Base-by-base conservation (phyloP, 768 basidiomycete genomes). In the Lyophyllum atratum region DNA sequence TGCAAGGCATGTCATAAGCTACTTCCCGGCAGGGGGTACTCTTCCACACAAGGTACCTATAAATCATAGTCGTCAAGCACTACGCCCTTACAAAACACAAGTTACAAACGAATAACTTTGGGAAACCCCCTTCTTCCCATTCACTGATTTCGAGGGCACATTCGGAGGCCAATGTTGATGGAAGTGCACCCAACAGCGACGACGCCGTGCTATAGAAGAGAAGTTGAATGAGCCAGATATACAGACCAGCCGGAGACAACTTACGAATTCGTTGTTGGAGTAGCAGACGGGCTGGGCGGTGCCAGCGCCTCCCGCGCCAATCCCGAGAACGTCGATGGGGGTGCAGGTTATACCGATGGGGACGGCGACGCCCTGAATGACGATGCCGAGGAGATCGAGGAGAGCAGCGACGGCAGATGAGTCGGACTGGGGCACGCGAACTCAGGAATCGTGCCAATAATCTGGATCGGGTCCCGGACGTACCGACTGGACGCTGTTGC, bases 261-360 rank as follows among this genome's bases (percentile, higher is more conserved):
- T 26, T 28, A 56, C 48, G 43, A 44, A 52, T 17, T 52, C 6
- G 50, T 58, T 58, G 46, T 47, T 40, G 6, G 22, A 46, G 40
- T 43, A 52, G 45, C 49, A 58, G 37, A 52, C 34, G 31, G 56
- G 43, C 50, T 22, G 42, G 42, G 26, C 39, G 39, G 46, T 49
- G 52, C 14, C 8, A 34, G 7, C 25, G 43, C 4, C 12, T 21
- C 17, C 43, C 2, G 21, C 11, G 33, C 52, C 57, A 31, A 34
- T 48, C 3, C 46, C 58, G 2, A 50, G 21, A 5, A 46, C 49
- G 19, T 54, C 49, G 50, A 59, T 59, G 22, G 54, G 58, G 49
- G 44, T 52, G 34, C 54, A 59, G 7, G 48, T 25, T 8, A 42
- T 42, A 7, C 58, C 58, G 25, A 59, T 43, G 33, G 25, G 49